Conservation (phyloP, 169 alveolate species). For the Cryptosporidium parvum region DNA sequence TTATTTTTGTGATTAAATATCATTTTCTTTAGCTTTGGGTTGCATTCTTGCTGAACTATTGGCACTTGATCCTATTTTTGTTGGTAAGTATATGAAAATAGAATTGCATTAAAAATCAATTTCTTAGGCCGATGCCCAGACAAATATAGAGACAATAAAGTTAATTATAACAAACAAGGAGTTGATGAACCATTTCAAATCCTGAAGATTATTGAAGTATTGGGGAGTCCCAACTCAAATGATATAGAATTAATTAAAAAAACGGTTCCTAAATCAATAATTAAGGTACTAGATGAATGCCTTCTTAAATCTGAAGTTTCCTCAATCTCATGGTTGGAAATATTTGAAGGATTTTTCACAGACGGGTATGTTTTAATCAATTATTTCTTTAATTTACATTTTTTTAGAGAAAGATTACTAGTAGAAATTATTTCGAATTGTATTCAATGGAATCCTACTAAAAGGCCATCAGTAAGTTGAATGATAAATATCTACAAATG, state of each 20-base stretch:
- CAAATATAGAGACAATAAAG: slow-evolving; percentile 8
- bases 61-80: slow-evolving; percentile 66
- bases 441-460: slow-evolving; percentile 59
- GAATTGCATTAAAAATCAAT: background rate
- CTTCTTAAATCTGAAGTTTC: slow-evolving; percentile 1
- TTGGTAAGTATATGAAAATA: slow-evolving; percentile 33
- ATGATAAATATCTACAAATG: background rate
- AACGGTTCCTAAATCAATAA: slow-evolving; percentile 26
- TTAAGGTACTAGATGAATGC: background rate
- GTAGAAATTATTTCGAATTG: slow-evolving; percentile 31
- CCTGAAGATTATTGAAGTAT: slow-evolving; percentile 45
- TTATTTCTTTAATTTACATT: background rate
- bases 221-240: slow-evolving; percentile 45
- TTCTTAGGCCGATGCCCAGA: slow-evolving; percentile 72
- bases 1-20: background rate
- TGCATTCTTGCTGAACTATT: slow-evolving; percentile 60
- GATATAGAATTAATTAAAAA: slow-evolving; percentile 11
- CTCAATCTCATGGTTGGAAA: slow-evolving; percentile 45
- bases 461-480: slow-evolving; percentile 71
- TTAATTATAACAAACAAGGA: slow-evolving; percentile 22
- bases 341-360: slow-evolving; percentile 47
- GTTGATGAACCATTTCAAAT: slow-evolving; percentile 68
- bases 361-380: slow-evolving; percentile 34
- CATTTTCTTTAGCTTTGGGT: slow-evolving; percentile 31
- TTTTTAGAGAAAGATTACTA: slow-evolving; percentile 34